These are phyloP conservation scores for Polyporus tsugae DNA, from an alignment of 1,284 basidiomycete genomes.

Conservation along the genomic window DNA sequence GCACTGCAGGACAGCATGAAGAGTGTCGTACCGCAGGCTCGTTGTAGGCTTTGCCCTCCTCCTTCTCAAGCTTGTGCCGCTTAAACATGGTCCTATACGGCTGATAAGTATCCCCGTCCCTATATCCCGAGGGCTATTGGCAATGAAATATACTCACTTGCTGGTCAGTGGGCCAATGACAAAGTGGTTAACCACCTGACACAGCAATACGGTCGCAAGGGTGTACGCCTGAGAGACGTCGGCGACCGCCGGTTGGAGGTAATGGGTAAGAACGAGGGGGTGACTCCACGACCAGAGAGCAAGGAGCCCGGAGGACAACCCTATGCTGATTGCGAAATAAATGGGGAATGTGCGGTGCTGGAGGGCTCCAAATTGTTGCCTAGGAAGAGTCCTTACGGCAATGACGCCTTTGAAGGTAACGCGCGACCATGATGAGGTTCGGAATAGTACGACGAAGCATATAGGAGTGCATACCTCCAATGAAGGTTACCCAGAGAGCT, in stretches of 20 bases:
- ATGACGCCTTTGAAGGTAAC: conserved; percentile 55
- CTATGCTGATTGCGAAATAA: conserved; percentile 74
- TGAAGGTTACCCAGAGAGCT: conserved; percentile 76
- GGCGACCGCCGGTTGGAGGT: conserved; percentile 56
- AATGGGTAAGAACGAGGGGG: conserved; percentile 62
- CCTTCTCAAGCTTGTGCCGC: conserved; percentile 76
- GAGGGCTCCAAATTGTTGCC: conserved; percentile 78
- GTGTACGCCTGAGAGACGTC: conserved; percentile 79
- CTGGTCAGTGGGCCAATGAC: conserved; percentile 72
- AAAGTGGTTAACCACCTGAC: conserved; percentile 65
- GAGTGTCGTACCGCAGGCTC: conserved; percentile 61
- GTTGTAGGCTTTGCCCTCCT: conserved; percentile 74
- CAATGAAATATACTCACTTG: conserved; percentile 55
- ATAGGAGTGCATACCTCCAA: conserved; percentile 55
- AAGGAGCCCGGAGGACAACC: conserved; percentile 63
- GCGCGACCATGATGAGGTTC: background rate
- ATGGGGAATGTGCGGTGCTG: conserved; percentile 80
- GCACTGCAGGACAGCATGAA: background rate
- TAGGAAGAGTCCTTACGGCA: conserved; percentile 65
- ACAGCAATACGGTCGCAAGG: conserved; percentile 57
- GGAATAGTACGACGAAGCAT: background rate
- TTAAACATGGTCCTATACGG: conserved; percentile 70
- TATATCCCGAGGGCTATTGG: background rate
- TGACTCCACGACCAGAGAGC: conserved; percentile 71
- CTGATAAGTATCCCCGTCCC: background rate